phyloP scores from a whole-genome alignment of 257 asterid species.

The Misopates orontium region DNA sequence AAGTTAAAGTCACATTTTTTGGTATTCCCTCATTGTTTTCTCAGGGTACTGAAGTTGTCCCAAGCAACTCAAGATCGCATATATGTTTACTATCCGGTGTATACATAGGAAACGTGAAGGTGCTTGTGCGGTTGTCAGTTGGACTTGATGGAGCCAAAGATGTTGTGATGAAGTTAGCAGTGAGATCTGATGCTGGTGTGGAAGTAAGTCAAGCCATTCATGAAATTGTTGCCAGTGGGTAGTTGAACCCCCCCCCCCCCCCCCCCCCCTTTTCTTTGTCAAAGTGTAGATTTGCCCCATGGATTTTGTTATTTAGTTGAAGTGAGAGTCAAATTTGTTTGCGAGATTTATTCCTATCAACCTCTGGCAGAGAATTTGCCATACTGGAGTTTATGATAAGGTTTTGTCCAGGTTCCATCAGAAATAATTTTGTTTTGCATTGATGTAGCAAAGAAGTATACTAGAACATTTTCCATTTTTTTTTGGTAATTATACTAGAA shows the following conservation, averaged over 20 bases:
- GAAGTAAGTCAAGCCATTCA: slow-evolving; percentile 84
- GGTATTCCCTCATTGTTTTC: neutral
- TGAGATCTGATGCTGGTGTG: slow-evolving; percentile 85
- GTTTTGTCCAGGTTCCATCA: no score
- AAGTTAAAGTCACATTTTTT: no score
- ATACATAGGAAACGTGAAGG: slow-evolving; percentile 85
- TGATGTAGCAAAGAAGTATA: neutral
- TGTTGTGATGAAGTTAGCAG: slow-evolving; percentile 95
- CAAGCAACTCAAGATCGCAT: slow-evolving; percentile 89
- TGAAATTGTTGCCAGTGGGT: slow-evolving; percentile 94
- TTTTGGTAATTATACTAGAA: neutral
- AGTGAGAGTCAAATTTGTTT: neutral
- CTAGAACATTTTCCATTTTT: no score
- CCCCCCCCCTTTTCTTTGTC: neutral
- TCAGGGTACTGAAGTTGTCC: slow-evolving; percentile 87
- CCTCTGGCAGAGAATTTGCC: neutral
- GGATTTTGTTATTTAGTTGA: slow-evolving; percentile 26
- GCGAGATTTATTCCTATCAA: neutral
- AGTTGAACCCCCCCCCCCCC: neutral
- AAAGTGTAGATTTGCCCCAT: neutral
- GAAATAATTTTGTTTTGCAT: neutral
- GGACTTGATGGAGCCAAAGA: slow-evolving; percentile 85
- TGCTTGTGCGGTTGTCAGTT: slow-evolving; percentile 81
- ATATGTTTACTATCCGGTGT: slow-evolving; percentile 88
- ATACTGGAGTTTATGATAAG: neutral